Conservation (phyloP, 306 rosid genomes). For the Mucuna pruriens region DNA sequence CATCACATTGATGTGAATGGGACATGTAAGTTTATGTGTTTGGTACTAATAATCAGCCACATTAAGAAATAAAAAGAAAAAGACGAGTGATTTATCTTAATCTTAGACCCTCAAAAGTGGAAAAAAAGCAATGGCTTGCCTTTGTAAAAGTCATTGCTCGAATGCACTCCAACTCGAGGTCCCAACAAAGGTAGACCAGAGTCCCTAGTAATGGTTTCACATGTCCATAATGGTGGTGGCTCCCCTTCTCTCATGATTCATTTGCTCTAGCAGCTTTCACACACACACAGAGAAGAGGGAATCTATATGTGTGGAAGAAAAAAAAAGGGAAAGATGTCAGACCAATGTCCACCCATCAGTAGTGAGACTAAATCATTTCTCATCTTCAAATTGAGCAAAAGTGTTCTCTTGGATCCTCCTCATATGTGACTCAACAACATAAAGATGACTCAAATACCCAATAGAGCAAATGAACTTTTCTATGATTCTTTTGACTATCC, state of each 20-base stretch:
- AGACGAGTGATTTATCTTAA: slow-evolving; percentile 33
- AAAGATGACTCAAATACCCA: slow-evolving; percentile 35
- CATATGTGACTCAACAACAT: slow-evolving; percentile 13
- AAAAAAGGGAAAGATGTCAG: slow-evolving; percentile 35
- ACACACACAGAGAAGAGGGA: slow-evolving; percentile 16
- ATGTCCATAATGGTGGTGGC: slow-evolving; percentile 71
- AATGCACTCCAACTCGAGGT: slow-evolving; percentile 60
- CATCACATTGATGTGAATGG: slow-evolving; percentile 9
- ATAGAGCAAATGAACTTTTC: slow-evolving; percentile 31
- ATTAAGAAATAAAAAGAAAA: slow-evolving; percentile 27
- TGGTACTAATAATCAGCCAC: slow-evolving; percentile 19
- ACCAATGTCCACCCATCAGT: slow-evolving; percentile 13
- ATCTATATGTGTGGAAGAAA: slow-evolving; percentile 25
- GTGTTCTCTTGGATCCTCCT: slow-evolving; percentile 60
- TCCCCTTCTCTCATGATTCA: slow-evolving; percentile 69
- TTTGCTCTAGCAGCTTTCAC: slow-evolving; percentile 41
- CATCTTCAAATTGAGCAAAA: slow-evolving; percentile 42
- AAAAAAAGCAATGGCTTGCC: slow-evolving; percentile 57
- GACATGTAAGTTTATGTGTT: slow-evolving; percentile 26
- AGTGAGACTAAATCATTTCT: slow-evolving; percentile 41
- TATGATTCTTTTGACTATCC: slow-evolving; percentile 53
- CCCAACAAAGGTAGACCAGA: slow-evolving; percentile 53
- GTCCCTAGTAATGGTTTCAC: slow-evolving; percentile 61
- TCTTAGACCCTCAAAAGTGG: slow-evolving; percentile 43
- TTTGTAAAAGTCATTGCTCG: slow-evolving; percentile 59